A percentile compares a stretch with the other conserved stretches of the same genome.
phyloP scores from a whole-genome alignment of 1,284 basidiomycete genomes.

The Pterulicium gracile region DNA sequence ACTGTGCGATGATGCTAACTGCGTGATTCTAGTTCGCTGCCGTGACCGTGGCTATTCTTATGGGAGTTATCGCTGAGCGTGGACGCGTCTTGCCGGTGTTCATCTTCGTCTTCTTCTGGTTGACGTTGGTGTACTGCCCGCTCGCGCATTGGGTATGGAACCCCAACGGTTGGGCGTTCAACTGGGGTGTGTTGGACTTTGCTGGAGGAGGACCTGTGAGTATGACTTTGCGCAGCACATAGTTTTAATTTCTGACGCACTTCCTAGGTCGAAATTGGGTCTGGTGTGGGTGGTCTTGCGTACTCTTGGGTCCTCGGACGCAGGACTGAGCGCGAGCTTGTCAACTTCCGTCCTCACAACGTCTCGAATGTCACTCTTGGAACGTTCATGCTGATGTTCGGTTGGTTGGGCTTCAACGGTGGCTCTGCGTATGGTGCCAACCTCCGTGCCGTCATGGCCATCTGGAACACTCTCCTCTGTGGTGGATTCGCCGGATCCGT shows the following conservation, averaged over 20 bases:
- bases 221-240: conserved; percentile 1
- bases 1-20: no score
- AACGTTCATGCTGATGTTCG: conserved; percentile 65
- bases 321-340: conserved; percentile 68
- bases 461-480: conserved; percentile 83
- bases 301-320: conserved; percentile 79
- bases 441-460: conserved; percentile 76
- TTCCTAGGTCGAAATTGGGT: conserved; percentile 85
- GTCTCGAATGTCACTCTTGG: conserved; percentile 86
- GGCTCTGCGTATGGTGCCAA: conserved; percentile 86
- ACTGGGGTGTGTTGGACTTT: conserved; percentile 87
- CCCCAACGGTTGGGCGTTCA: conserved; percentile 76
- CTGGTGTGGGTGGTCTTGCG: conserved; percentile 79
- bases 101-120: conserved; percentile 83
- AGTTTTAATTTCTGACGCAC: conserved; percentile 55
- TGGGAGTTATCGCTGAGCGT: conserved; percentile 83
- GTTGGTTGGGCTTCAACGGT: conserved; percentile 29
- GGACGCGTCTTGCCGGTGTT: conserved; percentile 82
- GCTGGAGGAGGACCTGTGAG: conserved; percentile 33
- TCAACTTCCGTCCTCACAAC: conserved; percentile 90
- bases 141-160: conserved; percentile 75
- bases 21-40: conserved; percentile 56
- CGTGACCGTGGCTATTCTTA: conserved; percentile 64
- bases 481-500: conserved; percentile 71
- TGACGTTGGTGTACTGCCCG: conserved; percentile 77